phyloP scores from a whole-genome alignment of 495 filamentous ascomycete genomes.

The Talaromyces nanjingensis region DNA sequence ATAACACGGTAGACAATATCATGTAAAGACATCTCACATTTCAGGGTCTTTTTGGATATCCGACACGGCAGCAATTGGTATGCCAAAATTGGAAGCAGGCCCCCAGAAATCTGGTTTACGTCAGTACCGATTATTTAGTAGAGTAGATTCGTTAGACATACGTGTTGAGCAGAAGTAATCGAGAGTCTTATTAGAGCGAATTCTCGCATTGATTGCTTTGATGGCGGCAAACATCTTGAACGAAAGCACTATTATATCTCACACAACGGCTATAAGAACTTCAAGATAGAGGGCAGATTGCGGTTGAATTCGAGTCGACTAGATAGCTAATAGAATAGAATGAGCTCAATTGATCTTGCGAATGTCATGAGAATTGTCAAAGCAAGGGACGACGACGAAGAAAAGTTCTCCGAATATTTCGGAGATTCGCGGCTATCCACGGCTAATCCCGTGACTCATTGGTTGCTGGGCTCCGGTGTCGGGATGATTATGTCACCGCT shows the following conservation, averaged over 20 bases:
- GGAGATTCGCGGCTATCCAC: neutral
- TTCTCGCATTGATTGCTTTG: constrained; percentile 91
- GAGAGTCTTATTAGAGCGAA: constrained; percentile 76
- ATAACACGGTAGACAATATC: too few species aligned
- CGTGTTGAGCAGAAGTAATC: constrained; percentile 98
- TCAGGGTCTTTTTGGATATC: constrained; percentile 95
- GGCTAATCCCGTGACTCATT: neutral
- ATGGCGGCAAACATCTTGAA: constrained; percentile 76
- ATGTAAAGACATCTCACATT: constrained; percentile 52
- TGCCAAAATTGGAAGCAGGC: constrained; percentile 94
- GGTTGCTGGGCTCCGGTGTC: neutral
- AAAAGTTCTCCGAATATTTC: neutral
- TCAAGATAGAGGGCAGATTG: neutral
- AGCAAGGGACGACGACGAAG: neutral
- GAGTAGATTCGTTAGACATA: constrained; percentile 44
- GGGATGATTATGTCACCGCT: neutral
- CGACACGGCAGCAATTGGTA: constrained; percentile 89
- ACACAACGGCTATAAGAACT: neutral
- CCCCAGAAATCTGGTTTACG: constrained; percentile 86
- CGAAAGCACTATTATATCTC: neutral
- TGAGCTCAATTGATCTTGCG: neutral
- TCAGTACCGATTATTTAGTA: too few species aligned
- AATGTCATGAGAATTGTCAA: neutral
- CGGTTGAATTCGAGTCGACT: neutral
- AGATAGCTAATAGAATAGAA: neutral